phyloP scores from a whole-genome alignment of 2,329 filamentous ascomycete species.

The Ceratocystis variospora region DNA sequence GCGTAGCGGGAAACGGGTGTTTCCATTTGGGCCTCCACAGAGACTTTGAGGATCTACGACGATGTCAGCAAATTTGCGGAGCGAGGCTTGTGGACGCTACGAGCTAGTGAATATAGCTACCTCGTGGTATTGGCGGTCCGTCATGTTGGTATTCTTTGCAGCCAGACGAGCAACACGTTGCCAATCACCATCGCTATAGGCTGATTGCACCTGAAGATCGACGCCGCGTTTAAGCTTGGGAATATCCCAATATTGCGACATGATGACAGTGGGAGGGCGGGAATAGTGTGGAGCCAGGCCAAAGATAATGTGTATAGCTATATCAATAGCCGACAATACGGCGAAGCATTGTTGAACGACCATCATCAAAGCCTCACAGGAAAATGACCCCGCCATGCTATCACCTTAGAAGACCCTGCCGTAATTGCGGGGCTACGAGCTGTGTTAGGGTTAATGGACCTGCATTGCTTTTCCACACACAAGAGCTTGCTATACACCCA shows the following conservation, averaged over 20 bases:
- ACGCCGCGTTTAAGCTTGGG: slow-evolving; percentile 36
- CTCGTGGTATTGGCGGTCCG: slow-evolving; percentile 43
- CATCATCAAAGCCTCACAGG: too few species aligned
- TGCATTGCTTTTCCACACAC: too few species aligned
- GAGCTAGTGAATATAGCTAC: slow-evolving; percentile 25
- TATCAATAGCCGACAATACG: not conserved
- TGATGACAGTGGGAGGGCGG: not conserved
- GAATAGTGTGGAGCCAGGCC: not conserved
- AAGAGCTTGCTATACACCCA: too few species aligned
- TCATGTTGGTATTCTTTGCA: slow-evolving; percentile 34
- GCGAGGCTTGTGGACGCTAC: not conserved
- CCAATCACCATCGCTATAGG: slow-evolving; percentile 44
- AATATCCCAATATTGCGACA: slow-evolving; percentile 15
- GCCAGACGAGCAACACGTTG: slow-evolving; percentile 37
- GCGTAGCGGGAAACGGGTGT: slow-evolving; percentile 8
- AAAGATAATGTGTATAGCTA: not conserved
- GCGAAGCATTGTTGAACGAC: not conserved
- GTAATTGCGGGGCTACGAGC: not conserved
- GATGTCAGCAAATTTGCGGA: not conserved
- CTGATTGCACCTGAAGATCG: slow-evolving; percentile 41
- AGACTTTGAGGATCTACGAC: slow-evolving; percentile 10
- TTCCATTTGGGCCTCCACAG: slow-evolving; percentile 12
- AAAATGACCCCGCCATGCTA: too few species aligned
- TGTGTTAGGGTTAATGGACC: not conserved
- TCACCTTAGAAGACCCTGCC: not conserved